Percentiles rank a stretch among this genome's conserved stretches.
Conservation (phyloP, 352 stramenopile species). For the Poterioochromonas sp. region DNA sequence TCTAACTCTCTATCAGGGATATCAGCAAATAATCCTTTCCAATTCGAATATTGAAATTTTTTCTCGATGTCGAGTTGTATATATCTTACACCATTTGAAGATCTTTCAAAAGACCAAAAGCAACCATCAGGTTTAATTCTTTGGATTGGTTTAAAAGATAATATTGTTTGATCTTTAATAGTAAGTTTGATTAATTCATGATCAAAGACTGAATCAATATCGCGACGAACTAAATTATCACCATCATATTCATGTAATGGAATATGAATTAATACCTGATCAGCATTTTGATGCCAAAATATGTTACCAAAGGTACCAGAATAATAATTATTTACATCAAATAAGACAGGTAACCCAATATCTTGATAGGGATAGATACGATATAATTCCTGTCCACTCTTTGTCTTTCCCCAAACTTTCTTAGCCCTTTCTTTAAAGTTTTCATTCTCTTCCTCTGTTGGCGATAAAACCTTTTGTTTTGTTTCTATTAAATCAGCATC, state of each 20-base stretch:
- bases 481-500: no score
- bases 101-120: conserved; percentile 12
- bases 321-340: conserved; percentile 20
- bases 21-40: conserved; percentile 1
- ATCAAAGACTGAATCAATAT: neutral
- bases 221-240: neutral
- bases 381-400: neutral
- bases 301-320: neutral
- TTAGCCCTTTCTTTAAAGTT: no score
- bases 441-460: no score
- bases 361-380: neutral
- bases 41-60: conserved; percentile 2
- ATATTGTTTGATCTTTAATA: neutral
- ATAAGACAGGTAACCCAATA: neutral
- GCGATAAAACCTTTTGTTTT: no score
- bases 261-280: conserved; percentile 17
- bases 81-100: neutral
- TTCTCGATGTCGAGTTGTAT: conserved; percentile 20
- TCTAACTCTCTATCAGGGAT: no score
- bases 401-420: no score
- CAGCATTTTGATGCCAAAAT: conserved; percentile 23
- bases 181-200: neutral
- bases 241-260: neutral
- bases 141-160: neutral
- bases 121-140: conserved; percentile 20